phyloP scores from a whole-genome alignment of 495 filamentous ascomycete genomes.

The Daldinia bambusicola region DNA sequence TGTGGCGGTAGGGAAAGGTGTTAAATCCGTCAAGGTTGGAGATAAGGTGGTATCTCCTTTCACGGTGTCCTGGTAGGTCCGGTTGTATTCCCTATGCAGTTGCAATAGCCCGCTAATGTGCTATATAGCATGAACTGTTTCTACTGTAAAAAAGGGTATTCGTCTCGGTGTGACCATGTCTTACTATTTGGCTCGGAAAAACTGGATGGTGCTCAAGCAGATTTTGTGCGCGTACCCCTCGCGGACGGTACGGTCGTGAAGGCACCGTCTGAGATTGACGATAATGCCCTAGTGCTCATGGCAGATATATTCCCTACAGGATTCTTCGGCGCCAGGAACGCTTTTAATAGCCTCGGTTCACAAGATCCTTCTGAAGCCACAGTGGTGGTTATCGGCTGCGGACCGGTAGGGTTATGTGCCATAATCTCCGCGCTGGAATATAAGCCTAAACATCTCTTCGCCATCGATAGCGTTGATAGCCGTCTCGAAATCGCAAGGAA shows the following conservation, averaged over 20 bases:
- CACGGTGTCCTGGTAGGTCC: slow-evolving; percentile 81
- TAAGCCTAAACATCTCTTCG: slow-evolving; percentile 82
- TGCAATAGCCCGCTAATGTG: slow-evolving; percentile 18
- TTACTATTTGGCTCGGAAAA: slow-evolving; percentile 77
- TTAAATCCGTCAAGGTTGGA: slow-evolving; percentile 76
- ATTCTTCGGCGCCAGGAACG: slow-evolving; percentile 88
- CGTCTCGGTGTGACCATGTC: slow-evolving; percentile 81
- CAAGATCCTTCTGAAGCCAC: slow-evolving; percentile 74
- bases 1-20: slow-evolving; percentile 70
- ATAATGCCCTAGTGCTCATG: slow-evolving; percentile 87
- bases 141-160: slow-evolving; percentile 85
- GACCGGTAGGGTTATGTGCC: slow-evolving; percentile 88
- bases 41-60: slow-evolving; percentile 86
- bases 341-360: slow-evolving; percentile 72
- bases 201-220: slow-evolving; percentile 89
- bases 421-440: slow-evolving; percentile 84
- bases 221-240: slow-evolving; percentile 87
- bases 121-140: slow-evolving; percentile 79
- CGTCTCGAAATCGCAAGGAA: slow-evolving; percentile 79
- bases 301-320: slow-evolving; percentile 90
- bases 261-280: slow-evolving; percentile 77
- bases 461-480: slow-evolving; percentile 83
- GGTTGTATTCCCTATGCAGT: slow-evolving; percentile 1
- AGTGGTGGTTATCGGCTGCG: slow-evolving; percentile 88
- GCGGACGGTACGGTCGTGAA: slow-evolving; percentile 85